phyloP scores from a whole-genome alignment of 768 basidiomycete species.

The Tylopilus intermedius region DNA sequence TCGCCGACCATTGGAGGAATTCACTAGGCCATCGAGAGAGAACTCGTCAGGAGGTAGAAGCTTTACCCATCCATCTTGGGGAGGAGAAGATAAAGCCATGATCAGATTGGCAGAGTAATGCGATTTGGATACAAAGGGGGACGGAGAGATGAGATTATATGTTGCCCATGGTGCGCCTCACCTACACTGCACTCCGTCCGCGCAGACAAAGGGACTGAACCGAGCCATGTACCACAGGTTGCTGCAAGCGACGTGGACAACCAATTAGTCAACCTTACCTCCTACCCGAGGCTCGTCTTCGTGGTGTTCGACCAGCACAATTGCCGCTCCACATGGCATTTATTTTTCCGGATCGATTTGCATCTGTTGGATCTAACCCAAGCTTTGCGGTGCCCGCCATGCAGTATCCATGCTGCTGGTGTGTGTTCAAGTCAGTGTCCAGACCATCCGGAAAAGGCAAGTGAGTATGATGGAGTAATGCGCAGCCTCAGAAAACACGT shows the following conservation, averaged over 20 bases:
- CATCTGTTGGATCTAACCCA: slow-evolving; percentile 4
- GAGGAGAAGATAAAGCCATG: slow-evolving; percentile 13
- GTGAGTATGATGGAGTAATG: slow-evolving; percentile 19
- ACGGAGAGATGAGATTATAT: slow-evolving; percentile 18
- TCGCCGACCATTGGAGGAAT: slow-evolving; percentile 33
- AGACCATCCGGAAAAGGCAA: slow-evolving; percentile 24
- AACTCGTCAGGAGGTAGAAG: slow-evolving; percentile 30
- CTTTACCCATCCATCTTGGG: slow-evolving; percentile 27
- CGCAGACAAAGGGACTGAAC: slow-evolving; percentile 8
- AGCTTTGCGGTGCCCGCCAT: slow-evolving; percentile 13
- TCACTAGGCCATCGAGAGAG: slow-evolving; percentile 40
- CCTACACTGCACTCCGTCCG: slow-evolving; percentile 19
- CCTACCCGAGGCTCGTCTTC: slow-evolving; percentile 8
- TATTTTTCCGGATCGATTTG: not conserved
- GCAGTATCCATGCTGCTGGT: slow-evolving; percentile 19
- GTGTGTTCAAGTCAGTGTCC: slow-evolving; percentile 1
- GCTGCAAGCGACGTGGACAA: slow-evolving; percentile 15
- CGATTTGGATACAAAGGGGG: not conserved
- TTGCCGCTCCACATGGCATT: slow-evolving; percentile 4
- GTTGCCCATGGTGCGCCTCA: slow-evolving; percentile 18
- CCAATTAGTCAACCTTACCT: slow-evolving; percentile 8
- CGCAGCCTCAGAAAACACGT: slow-evolving; percentile 24
- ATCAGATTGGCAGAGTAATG: slow-evolving; percentile 5
- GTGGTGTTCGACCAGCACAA: slow-evolving; percentile 14
- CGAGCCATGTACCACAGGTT: slow-evolving; percentile 11